Evolutionary conservation across 2,329 filamentous ascomycete genomes (phyloP), one percentile per base, ranked within the genome.

Genomic region (Calonectria pseudoreteaudii): DNA sequence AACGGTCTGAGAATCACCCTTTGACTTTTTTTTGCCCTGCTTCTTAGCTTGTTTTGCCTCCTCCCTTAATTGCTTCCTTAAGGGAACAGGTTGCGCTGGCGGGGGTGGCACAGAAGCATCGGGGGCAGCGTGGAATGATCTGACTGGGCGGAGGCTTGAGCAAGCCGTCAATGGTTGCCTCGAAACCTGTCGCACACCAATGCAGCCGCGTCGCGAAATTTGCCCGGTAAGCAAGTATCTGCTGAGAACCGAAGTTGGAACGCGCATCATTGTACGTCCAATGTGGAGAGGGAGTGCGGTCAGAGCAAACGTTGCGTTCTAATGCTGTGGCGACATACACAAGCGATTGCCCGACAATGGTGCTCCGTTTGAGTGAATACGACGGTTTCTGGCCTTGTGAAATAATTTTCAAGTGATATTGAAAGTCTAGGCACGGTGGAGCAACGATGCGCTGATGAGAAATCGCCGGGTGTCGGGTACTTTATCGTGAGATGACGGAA

Each of bases 41-140:
- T 93, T 93, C 81, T 94, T 95, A 71, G 94, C 85, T 79, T 93
- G 89, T 81, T 94, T 95, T 36, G 85, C 91, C 74, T 93, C 90
- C 31, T 94, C 92, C 79, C 94, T 95, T 70, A 94, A 83, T 80
- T 94, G 91, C 81, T 95, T 95, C 38, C 94, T 91, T 13, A 95
- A 86, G 13, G 93, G 92, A 0, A 89, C 83, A 60, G 79, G 52
- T 20, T 81, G 71, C 49, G 75, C 65, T 41, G 52, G 75, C 53
- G 74, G 72, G 49, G 75, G 60, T 60, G 81, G 68, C 30, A 75
- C 70, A 60, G 80, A 31, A 26, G 79, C 74, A 67, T 78, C 70
- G 58, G 81, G 70, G 30, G 83, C 79, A 52, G 81, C 77, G 74
- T 87, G 84, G 41, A 85, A 73, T 50, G 74, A 68, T 74, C 82